Evolutionary conservation across 164 flowering plant genomes (phyloP), one percentile per base, ranked within the genome.

Genomic region (Houttuynia cordata): DNA sequence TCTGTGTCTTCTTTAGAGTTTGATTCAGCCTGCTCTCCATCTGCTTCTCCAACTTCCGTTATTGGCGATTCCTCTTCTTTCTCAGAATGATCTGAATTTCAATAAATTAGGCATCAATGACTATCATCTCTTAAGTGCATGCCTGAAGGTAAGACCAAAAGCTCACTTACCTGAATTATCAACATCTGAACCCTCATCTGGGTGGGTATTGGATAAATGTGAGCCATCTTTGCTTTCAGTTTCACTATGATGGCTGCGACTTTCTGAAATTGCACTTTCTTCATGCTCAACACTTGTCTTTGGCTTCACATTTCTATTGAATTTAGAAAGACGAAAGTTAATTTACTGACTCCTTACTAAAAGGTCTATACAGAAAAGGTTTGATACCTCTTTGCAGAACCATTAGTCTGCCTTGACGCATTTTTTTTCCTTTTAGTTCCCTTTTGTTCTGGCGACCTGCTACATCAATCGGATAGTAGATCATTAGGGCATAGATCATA

Each of bases 271-370:
- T 24, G 60, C 57, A 56, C 69, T 72, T 24, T 57, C 64, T 42
- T 42, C 68, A 45, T 49, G 73, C 56, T 75, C 78, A 68, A 64
- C 56, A 65, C 58, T 73, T 67, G 76, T 79, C 71, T 74, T 80
- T 22, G 79, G 82, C 51, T 81, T 77, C 74, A 81, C 73, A 68
- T 83, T 89, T 59, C 75, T 73, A 70, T 71, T 76, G 15, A 57
- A 76, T 41, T 75, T 75, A 24, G 68, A 69, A 54, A 56, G 67
- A 64, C 53, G 68, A 61, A 61, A 45, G 49, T 45, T 12, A 45
- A 45, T 17, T 45, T 45, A 17, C 49, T 45, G 17, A 45, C 49
- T 17, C 10, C 3, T 8, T 45, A 45, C 14, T 10, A 45, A 45
- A 45, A 45, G 49, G 17, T 45, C 49, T 2, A 45, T 17, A 15